Conservation (phyloP, 192 early-diverging fungal genomes). For the Coemansia sp. region DNA sequence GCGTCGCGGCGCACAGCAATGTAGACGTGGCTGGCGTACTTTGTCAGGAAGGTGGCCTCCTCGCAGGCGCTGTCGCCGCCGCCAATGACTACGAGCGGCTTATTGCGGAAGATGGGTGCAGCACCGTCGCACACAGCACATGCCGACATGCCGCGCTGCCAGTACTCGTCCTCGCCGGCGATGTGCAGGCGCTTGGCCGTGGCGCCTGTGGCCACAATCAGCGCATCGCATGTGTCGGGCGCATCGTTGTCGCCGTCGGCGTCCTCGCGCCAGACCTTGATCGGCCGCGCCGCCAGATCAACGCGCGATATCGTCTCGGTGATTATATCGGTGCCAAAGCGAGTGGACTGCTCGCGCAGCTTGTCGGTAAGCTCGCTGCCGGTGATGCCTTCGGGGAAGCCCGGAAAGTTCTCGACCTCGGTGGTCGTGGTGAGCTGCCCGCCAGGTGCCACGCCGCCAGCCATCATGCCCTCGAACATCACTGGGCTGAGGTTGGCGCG, state of each 20-base stretch:
- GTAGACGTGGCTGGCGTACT: constrained; percentile 94
- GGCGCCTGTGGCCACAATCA: constrained; percentile 97
- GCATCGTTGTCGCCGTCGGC: constrained; percentile 63
- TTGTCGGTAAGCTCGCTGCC: constrained; percentile 86
- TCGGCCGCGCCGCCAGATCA: constrained; percentile 77
- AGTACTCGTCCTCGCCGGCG: constrained; percentile 88
- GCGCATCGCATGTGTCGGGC: constrained; percentile 74
- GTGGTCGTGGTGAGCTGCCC: constrained; percentile 94
- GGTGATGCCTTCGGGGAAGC: constrained; percentile 89
- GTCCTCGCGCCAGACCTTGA: constrained; percentile 86
- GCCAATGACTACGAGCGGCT: constrained; percentile 92
- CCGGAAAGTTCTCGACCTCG: constrained; percentile 95
- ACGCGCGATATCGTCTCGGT: constrained; percentile 89
- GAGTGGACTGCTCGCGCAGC: constrained; percentile 81
- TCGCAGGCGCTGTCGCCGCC: constrained; percentile 96
- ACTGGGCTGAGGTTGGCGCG: constrained; percentile 92
- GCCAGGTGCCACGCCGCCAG: constrained; percentile 78
- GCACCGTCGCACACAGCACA: constrained; percentile 99
- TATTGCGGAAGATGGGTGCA: constrained; percentile 95
- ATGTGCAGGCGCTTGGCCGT: constrained; percentile 93
- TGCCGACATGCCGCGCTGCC: constrained; percentile 99
- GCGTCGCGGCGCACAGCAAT: constrained; percentile 92
- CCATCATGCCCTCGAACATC: constrained; percentile 96
- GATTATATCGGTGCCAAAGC: constrained; percentile 82
- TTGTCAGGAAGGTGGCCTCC: constrained; percentile 95